Evolutionary conservation across 1,284 basidiomycete species (phyloP), one percentile per base, ranked within the genome.

Genomic region (Takashimella koratensis): DNA sequence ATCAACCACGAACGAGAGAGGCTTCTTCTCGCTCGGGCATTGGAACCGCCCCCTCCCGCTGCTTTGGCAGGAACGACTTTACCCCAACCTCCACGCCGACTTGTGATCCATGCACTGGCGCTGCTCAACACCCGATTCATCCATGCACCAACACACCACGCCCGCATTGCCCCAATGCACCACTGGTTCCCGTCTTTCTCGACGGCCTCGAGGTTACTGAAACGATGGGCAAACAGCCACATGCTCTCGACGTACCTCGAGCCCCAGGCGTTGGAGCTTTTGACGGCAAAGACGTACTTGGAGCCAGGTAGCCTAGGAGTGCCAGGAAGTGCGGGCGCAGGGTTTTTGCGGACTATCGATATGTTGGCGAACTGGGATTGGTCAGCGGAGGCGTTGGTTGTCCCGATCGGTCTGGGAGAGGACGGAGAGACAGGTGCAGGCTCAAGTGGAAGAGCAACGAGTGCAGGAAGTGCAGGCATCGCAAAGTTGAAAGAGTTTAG

Each of bases 161-260:
- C 86, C 2, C 87, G 87, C 1, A 80, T 98, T 30, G 82, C 86
- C 1, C 83, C 87, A 2, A 78, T 98, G 36, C 85, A 84, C 49
- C 90, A 96, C 70, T 84, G 84, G 45, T 88, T 85, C 68, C 77
- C 85, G 0, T 87, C 90, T 5, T 96, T 86, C 69, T 80, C 90
- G 2, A 85, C 86, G 5, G 93, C 93, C 0, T 86, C 89, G 20
- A 81, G 96, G 24, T 80, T 98, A 21, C 83, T 90, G 41, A 95
- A 98, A 76, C 83, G 96, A 47, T 99, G 96, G 96, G 77, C 98
- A 45, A 83, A 87, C 0, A 80, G 86, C 1, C 96, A 98, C 74
- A 90, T 95, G 87, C 81, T 98, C 21, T 79, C 90, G 16, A 82
- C 85, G 49, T 60, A 59, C n/a, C 80, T 90, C 39, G 93, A 97